Evolutionary conservation across 176 grass and related monocot species (phyloP), one percentile per base, ranked within the genome.

Genomic region (Oryza brachyantha): DNA sequence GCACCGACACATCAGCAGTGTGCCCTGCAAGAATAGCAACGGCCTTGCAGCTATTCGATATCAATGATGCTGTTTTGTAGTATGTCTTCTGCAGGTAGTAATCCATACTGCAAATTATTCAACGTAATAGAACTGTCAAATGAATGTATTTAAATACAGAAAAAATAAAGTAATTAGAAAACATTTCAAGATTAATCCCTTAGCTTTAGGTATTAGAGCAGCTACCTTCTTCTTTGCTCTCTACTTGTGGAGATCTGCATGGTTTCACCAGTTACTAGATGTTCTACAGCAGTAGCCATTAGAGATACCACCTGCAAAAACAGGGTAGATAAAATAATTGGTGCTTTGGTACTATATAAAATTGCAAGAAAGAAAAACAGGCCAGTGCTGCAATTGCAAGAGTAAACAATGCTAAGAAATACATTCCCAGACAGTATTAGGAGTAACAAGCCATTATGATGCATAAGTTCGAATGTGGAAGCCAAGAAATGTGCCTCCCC

Each of bases 31-130:
- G 92, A 85, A 99, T 61, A 72, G 96, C 92, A 86, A 95, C 79
- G 61, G 92, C 76, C 76, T 95, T 95, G 84, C 96, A 99, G 79
- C 96, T 99, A 72, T 95, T 99, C 75, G 96, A 99, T 80, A 99
- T 93, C 86, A 99, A 81, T 36, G 96, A 99, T 22, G 92, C 90
- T 32, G 96, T 99, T 85, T 99, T 99, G 92, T 90, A 95, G 84
- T 99, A 99, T 73, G 96, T 93, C 86, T 99, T 99, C 79, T 91
- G 80, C 67, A 99, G 50, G 75, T 99, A 99, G 78, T 99, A 93
- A 34, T 99, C 96, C 96, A 99, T 99, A 85, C 96, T 99, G 88
- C 76, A 84, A 29, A 84, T 70, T 63, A 67, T 65, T 58, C 4
- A 22, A 1, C 37, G 22, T 86, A 86, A 81, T 13, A 93, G 72